Evolutionary conservation across 208 protist genomes (phyloP), one percentile per base, ranked within the genome.

Genomic region (Balamuthia mandrillaris): DNA sequence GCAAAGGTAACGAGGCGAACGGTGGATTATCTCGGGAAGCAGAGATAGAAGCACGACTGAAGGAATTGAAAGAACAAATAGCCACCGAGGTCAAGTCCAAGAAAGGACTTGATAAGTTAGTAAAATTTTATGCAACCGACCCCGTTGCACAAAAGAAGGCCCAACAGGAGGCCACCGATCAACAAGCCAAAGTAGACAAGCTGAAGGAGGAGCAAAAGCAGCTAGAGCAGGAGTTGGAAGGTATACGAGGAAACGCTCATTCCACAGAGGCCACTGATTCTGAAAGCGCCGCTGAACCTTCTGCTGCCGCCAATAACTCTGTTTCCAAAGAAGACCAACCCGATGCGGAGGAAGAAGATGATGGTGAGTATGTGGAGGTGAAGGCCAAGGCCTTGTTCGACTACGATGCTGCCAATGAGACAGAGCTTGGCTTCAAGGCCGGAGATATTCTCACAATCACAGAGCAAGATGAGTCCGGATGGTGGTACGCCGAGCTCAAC

Each of bases 401-500:
- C 66, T 77, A 77, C 29, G 66, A 77, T 24, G 66, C 66, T 35
- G 39, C 66, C 66, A 77, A 77, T 44, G 66, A 77, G 6, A 54
- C 66, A 27, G 66, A 77, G n/a, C 66, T 77, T 24, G 39, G 44
- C 66, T 77, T 77, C 66, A 77, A 77, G 41, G 66, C 66, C 31
- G 66, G 66, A 24, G 66, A 77, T 0, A 77, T 77, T 35, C 14
- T 77, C 31, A 54, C 45, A 1, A 44, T 77, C 24, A 42, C 66
- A 27, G 66, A 77, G 45, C 66, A 77, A 35, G 66, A 77, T 44
- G 66, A 77, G 39, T 77, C 66, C 4, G 66, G 66, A 24, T 77
- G 66, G 66, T 72, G 89, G 87, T 63, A 91, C 31, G 87, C 89
- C 60, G 81, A 86, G 35, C 83, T 93, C 24, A 85, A 79, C 47